Percentiles rank a stretch among this genome's conserved stretches.
phyloP scores from a whole-genome alignment of 2,329 filamentous ascomycete genomes.

The Beauveria rudraprayagi region DNA sequence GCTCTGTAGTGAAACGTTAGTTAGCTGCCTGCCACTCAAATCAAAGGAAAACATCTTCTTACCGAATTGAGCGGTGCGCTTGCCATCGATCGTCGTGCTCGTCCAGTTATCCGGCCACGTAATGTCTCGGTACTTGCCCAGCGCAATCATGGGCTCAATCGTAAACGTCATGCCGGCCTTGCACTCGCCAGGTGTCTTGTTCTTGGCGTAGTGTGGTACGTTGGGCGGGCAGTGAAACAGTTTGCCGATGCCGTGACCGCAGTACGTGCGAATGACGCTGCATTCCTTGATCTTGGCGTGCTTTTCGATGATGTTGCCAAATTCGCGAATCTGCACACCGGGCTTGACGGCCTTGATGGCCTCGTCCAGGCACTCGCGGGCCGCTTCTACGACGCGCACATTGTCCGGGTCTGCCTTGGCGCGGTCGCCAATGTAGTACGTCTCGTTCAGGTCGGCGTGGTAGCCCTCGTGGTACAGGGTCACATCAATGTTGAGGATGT shows the following conservation, averaged over 20 bases:
- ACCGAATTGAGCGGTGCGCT: constrained; percentile 88
- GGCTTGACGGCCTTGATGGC: constrained; percentile 90
- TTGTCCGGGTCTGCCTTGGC: constrained; percentile 76
- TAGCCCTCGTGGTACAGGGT: constrained; percentile 91
- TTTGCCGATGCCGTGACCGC: constrained; percentile 89
- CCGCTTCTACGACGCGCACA: constrained; percentile 83
- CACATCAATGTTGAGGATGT: constrained; percentile 96
- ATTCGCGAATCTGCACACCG: constrained; percentile 84
- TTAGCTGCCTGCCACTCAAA: constrained; percentile 16
- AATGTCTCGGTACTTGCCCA: constrained; percentile 84
- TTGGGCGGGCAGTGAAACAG: constrained; percentile 92
- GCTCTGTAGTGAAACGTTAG: constrained; percentile 43
- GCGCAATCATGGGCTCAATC: constrained; percentile 95
- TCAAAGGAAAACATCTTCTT: constrained; percentile 26
- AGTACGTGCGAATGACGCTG: constrained; percentile 92
- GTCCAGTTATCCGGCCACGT: constrained; percentile 99
- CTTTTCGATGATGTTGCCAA: constrained; percentile 92
- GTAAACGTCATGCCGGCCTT: constrained; percentile 98
- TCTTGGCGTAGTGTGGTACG: constrained; percentile 95
- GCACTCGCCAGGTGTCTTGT: constrained; percentile 89
- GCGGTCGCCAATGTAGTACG: constrained; percentile 92
- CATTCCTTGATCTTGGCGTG: constrained; percentile 78
- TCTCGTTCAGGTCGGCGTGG: constrained; percentile 96
- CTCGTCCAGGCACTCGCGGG: constrained; percentile 82
- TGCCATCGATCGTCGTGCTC: constrained; percentile 84